Percentiles rank a stretch among this genome's conserved stretches.
Conservation (phyloP, 1,139 yeast species). For the Tardiomyces depauwii region DNA sequence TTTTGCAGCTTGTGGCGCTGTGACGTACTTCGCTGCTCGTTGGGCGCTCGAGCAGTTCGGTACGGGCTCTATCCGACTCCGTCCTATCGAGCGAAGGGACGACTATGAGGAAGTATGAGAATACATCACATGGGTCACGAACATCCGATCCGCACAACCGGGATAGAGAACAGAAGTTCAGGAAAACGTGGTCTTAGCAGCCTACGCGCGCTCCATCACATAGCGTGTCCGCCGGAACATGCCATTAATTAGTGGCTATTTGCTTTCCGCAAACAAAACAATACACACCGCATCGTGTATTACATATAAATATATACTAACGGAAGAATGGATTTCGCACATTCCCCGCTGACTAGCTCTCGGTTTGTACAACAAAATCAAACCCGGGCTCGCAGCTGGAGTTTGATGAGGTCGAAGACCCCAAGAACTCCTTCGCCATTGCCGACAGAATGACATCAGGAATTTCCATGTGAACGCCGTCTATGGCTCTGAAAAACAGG, state of each 20-base stretch:
- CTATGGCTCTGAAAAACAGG: constrained; percentile 40
- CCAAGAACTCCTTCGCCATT: constrained; percentile 29
- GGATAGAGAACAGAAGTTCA: too few species aligned
- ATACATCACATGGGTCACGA: too few species aligned
- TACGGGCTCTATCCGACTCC: not conserved
- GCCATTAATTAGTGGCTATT: too few species aligned
- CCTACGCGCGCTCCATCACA: too few species aligned
- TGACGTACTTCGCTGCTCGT: not conserved
- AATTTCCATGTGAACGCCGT: constrained; percentile 61
- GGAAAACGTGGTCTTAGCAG: too few species aligned
- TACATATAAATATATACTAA: not conserved
- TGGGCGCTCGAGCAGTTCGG: not conserved
- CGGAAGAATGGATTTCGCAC: not conserved
- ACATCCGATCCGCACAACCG: too few species aligned
- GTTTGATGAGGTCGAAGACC: constrained; percentile 1
- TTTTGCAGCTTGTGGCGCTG: not conserved
- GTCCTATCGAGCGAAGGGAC: not conserved
- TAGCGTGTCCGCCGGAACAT: too few species aligned
- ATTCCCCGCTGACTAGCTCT: too few species aligned
- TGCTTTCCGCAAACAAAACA: too few species aligned
- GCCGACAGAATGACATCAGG: constrained; percentile 36
- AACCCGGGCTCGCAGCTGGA: too few species aligned
- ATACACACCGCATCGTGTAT: too few species aligned
- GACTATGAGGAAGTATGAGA: not conserved
- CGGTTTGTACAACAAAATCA: too few species aligned